A percentile compares a stretch with the other conserved stretches of the same genome.
Conservation (phyloP, 148 eudicot genomes). For the Euryodendron excelsum region DNA sequence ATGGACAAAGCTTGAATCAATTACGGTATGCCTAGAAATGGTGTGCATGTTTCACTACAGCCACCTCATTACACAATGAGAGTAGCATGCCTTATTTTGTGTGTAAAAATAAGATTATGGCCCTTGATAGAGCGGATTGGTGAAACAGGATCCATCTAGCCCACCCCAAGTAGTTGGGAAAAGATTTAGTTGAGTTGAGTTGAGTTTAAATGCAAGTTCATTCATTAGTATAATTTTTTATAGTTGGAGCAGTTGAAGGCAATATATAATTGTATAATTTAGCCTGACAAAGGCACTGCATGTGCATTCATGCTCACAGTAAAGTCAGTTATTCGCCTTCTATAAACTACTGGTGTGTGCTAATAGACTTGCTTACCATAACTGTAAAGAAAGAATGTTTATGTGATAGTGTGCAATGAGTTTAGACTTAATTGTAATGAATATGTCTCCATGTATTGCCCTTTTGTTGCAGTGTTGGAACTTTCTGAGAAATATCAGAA, state of each 20-base stretch:
- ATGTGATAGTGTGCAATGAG: too few species aligned
- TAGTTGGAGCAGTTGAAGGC: too few species aligned
- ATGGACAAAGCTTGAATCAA: neutral
- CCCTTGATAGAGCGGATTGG: too few species aligned
- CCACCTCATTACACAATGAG: neutral
- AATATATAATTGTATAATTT: neutral
- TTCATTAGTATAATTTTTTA: too few species aligned
- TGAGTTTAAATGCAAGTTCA: neutral
- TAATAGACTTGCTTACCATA: too few species aligned
- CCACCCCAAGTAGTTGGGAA: too few species aligned
- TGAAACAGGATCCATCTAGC: too few species aligned
- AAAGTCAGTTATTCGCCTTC: too few species aligned
- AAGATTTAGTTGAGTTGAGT: too few species aligned
- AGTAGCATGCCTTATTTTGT: neutral
- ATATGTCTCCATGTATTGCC: neutral
- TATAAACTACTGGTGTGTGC: too few species aligned
- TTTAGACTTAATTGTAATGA: neutral
- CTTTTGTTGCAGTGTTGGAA: slow-evolving; percentile 71
- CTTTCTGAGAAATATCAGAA: slow-evolving; percentile 96
- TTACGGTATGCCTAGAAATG: neutral
- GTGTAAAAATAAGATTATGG: neutral
- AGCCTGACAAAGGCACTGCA: neutral
- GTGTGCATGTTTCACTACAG: neutral
- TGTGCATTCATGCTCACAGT: too few species aligned
- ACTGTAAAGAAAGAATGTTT: too few species aligned